A percentile compares a stretch with the other conserved stretches of the same genome.
These are phyloP conservation scores for Fagopyrum tataricum DNA, from an alignment of 148 eudicot genomes.

Conservation along the genomic window DNA sequence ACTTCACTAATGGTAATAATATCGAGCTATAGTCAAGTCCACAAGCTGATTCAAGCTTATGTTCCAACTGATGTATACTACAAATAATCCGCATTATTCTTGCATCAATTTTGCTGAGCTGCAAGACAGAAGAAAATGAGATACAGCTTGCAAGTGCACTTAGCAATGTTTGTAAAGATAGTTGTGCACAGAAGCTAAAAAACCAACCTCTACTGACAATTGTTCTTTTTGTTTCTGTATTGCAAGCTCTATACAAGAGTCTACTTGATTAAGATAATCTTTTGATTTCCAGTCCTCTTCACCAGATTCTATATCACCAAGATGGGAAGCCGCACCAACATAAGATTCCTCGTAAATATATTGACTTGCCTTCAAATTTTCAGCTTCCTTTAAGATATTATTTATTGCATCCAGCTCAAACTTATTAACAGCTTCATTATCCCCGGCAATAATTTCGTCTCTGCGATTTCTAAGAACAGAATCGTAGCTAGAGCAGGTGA, in stretches of 20 bases:
- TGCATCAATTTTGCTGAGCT: constrained; percentile 87
- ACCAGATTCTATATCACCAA: constrained; percentile 69
- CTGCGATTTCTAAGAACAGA: constrained; percentile 60
- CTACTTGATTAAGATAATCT: constrained; percentile 61
- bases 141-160: constrained; percentile 12
- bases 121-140: constrained; percentile 40
- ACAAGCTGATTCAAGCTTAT: constrained; percentile 55
- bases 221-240: constrained; percentile 75
- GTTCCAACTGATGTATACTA: constrained; percentile 71
- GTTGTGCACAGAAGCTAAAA: constrained; percentile 17
- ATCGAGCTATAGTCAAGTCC: constrained; percentile 57
- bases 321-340: constrained; percentile 43
- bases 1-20: constrained; percentile 68
- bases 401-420: constrained; percentile 68
- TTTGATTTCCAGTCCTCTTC: constrained; percentile 71
- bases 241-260: constrained; percentile 60
- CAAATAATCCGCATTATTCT: constrained; percentile 53
- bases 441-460: constrained; percentile 58
- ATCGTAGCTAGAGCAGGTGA: constrained; percentile 45
- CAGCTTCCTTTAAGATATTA: constrained; percentile 71
- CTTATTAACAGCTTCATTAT: constrained; percentile 43
- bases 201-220: constrained; percentile 58
- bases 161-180: background rate
- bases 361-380: constrained; percentile 44
- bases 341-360: constrained; percentile 66